Evolutionary conservation across 352 stramenopile genomes (phyloP).

Genomic region (Aphanomyces invadans): DNA sequence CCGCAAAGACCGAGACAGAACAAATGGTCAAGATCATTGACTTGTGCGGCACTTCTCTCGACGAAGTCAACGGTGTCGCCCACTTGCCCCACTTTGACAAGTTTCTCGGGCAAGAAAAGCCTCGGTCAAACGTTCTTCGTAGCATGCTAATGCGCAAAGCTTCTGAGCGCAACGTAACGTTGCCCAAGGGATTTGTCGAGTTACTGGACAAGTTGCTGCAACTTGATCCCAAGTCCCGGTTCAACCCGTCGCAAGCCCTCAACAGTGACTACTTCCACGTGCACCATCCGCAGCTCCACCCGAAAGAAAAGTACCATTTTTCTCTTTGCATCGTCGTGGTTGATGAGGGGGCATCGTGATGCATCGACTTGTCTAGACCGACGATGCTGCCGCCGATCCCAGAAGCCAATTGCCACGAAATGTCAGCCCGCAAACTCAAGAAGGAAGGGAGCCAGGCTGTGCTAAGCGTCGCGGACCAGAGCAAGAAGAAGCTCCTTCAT

Average conservation of each 20-base stretch:
- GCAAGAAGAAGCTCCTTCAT: slow-evolving; percentile 14
- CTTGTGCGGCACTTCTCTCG: slow-evolving; percentile 73
- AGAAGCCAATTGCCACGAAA: slow-evolving; percentile 20
- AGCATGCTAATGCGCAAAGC: slow-evolving; percentile 70
- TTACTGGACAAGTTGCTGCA: slow-evolving; percentile 91
- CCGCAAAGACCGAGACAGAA: slow-evolving; percentile 80
- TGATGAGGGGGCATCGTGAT: too few species aligned
- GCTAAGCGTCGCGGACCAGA: neutral
- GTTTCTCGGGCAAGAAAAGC: slow-evolving; percentile 66
- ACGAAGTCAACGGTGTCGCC: slow-evolving; percentile 76
- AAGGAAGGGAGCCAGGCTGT: slow-evolving; percentile 24
- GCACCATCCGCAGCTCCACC: slow-evolving; percentile 35
- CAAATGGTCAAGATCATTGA: slow-evolving; percentile 86
- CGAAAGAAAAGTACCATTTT: neutral
- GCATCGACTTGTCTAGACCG: too few species aligned
- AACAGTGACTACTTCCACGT: slow-evolving; percentile 91
- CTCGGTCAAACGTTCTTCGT: slow-evolving; percentile 47
- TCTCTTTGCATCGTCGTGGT: too few species aligned
- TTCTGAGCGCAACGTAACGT: slow-evolving; percentile 57
- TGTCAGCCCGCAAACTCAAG: slow-evolving; percentile 17
- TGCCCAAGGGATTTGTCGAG: slow-evolving; percentile 85
- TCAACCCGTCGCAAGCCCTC: slow-evolving; percentile 89
- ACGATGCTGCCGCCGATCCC: slow-evolving; percentile 7
- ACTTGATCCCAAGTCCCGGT: slow-evolving; percentile 90
- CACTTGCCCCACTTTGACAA: slow-evolving; percentile 73